Conservation (phyloP, 2,329 filamentous ascomycete genomes). For the Ustulina deusta region DNA sequence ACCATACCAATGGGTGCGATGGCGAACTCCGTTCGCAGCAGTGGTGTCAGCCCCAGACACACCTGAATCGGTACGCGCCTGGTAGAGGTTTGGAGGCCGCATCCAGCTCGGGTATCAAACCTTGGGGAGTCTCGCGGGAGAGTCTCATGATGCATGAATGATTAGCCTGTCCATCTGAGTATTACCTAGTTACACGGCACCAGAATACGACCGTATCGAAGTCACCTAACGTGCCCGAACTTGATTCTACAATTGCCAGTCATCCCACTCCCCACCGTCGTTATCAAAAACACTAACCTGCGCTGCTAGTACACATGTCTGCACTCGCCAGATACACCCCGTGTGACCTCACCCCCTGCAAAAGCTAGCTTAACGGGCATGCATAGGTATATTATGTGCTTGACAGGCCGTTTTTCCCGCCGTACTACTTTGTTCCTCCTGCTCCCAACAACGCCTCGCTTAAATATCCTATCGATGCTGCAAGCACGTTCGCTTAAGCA, state of each 20-base stretch:
- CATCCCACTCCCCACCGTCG: background rate
- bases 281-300: background rate
- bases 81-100: background rate
- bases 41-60: background rate
- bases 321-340: background rate
- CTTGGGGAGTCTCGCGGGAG: background rate
- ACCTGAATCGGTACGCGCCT: background rate
- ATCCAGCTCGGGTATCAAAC: background rate
- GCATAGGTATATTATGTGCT: slow-evolving; percentile 1
- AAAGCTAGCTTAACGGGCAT: slow-evolving; percentile 13
- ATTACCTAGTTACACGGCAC: slow-evolving; percentile 3
- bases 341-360: slow-evolving; percentile 4
- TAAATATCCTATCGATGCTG: background rate
- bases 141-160: background rate
- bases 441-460: background rate
- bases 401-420: background rate
- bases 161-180: background rate
- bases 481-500: background rate
- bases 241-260: background rate
- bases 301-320: background rate
- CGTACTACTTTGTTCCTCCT: background rate
- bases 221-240: background rate
- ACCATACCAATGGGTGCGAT: background rate
- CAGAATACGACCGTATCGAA: background rate
- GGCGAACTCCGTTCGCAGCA: slow-evolving; percentile 1